A percentile compares a stretch with the other conserved stretches of the same genome.
phyloP scores from a whole-genome alignment of 2,329 filamentous ascomycete genomes.

The Talaromyces sp. region DNA sequence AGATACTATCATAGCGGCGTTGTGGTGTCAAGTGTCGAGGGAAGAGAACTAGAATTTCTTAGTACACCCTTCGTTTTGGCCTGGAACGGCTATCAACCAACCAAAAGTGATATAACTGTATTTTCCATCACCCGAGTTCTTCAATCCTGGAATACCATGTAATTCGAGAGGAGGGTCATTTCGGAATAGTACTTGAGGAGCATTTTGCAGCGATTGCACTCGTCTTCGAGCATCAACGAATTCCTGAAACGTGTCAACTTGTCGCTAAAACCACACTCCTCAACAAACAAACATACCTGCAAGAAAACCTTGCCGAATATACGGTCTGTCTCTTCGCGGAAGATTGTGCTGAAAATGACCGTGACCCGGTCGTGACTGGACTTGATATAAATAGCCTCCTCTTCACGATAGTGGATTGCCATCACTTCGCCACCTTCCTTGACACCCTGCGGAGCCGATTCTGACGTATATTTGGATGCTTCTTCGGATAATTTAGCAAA shows the following conservation, averaged over 20 bases:
- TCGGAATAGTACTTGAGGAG: slow-evolving; percentile 92
- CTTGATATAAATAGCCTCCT: slow-evolving; percentile 98
- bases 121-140: slow-evolving; percentile 69
- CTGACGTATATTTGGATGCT: slow-evolving; percentile 85
- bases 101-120: slow-evolving; percentile 98
- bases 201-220: slow-evolving; percentile 80
- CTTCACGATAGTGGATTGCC: slow-evolving; percentile 96
- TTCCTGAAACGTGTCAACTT: slow-evolving; percentile 48
- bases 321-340: slow-evolving; percentile 94
- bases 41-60: slow-evolving; percentile 67
- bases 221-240: slow-evolving; percentile 94
- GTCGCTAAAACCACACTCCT: too few relatives aligned
- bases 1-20: slow-evolving; percentile 90
- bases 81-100: slow-evolving; percentile 40
- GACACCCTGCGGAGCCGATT: slow-evolving; percentile 87
- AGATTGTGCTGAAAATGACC: slow-evolving; percentile 97
- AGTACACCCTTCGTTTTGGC: slow-evolving; percentile 11
- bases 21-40: slow-evolving; percentile 88
- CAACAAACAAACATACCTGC: slow-evolving; percentile 45
- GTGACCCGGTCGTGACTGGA: slow-evolving; percentile 95
- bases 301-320: slow-evolving; percentile 98
- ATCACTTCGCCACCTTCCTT: slow-evolving; percentile 87
- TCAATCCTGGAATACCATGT: slow-evolving; percentile 78
- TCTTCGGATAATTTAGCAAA: slow-evolving; percentile 81
- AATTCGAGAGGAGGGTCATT: slow-evolving; percentile 92